Percentiles rank a stretch among this genome's conserved stretches.
Evolutionary conservation across 2,329 filamentous ascomycete genomes (phyloP).

Genomic region (Eutypa lata): DNA sequence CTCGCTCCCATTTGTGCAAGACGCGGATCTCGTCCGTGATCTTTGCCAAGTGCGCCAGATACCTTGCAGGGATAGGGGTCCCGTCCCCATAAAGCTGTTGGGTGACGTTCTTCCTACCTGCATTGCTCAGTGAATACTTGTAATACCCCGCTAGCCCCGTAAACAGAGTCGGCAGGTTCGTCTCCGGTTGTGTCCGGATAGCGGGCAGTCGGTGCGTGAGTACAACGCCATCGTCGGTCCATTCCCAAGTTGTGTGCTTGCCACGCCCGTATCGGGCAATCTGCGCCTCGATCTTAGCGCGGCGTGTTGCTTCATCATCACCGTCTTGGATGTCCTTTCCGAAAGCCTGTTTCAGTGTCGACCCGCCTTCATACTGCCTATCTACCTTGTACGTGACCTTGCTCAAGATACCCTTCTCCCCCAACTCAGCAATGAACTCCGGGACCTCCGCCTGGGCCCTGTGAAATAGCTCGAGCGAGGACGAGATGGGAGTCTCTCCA

Average conservation of each 20-base stretch:
- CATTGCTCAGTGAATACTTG: constrained; percentile 28
- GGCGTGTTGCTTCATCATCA: constrained; percentile 38
- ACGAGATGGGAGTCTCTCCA: constrained; percentile 42
- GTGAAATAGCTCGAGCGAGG: constrained; percentile 43
- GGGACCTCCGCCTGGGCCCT: constrained; percentile 43
- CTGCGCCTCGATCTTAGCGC: constrained; percentile 45
- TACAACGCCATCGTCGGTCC: constrained; percentile 39
- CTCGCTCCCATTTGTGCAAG: constrained; percentile 43
- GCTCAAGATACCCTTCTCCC: constrained; percentile 38
- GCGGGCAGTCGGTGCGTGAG: constrained; percentile 43
- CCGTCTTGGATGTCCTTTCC: constrained; percentile 43
- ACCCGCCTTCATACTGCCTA: constrained; percentile 42
- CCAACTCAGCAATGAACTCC: constrained; percentile 39
- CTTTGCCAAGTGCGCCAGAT: constrained; percentile 36
- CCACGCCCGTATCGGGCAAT: constrained; percentile 44
- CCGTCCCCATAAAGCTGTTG: constrained; percentile 43
- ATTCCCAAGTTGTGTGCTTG: constrained; percentile 45
- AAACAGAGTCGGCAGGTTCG: constrained; percentile 43
- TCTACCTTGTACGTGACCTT: constrained; percentile 39
- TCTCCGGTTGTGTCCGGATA: constrained; percentile 43
- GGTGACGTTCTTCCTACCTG: constrained; percentile 29
- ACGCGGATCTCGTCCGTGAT: constrained; percentile 49
- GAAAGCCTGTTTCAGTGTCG: constrained; percentile 41
- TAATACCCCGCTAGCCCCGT: constrained; percentile 44
- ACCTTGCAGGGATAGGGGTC: constrained; percentile 43